phyloP scores from a whole-genome alignment of 805 yeast species.

The Saccharomycopsis guyanensis region DNA sequence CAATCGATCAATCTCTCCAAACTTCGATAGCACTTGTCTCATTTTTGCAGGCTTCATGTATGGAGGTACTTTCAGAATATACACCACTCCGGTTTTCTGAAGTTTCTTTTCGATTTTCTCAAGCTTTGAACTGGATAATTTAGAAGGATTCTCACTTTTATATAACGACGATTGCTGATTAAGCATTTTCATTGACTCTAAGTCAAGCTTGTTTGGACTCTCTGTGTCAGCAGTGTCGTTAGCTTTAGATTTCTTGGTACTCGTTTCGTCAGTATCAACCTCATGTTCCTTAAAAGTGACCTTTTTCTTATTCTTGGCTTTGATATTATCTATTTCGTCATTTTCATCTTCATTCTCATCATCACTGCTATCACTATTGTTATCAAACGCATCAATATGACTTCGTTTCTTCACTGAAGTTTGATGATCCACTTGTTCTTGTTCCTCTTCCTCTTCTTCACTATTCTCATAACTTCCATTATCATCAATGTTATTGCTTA shows the following conservation, averaged over 20 bases:
- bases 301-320: not conserved
- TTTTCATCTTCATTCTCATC: constrained; percentile 24
- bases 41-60: constrained; percentile 93
- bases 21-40: constrained; percentile 69
- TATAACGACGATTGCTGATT: constrained; percentile 12
- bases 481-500: constrained; percentile 4
- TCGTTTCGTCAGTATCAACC: constrained; percentile 16
- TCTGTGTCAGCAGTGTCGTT: not conserved
- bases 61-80: constrained; percentile 86
- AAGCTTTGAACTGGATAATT: constrained; percentile 28
- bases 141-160: constrained; percentile 13
- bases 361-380: constrained; percentile 14
- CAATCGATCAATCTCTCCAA: constrained; percentile 83
- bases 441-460: constrained; percentile 19
- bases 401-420: constrained; percentile 7
- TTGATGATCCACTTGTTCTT: not conserved
- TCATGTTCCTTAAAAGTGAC: no score
- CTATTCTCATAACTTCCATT: not conserved
- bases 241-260: not conserved
- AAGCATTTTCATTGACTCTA: constrained; percentile 21
- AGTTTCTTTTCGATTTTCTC: constrained; percentile 36
- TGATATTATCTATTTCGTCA: constrained; percentile 23
- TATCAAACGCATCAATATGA: constrained; percentile 15
- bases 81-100: constrained; percentile 84
- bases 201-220: constrained; percentile 9